phyloP scores from a whole-genome alignment of 2,329 filamentous ascomycete genomes.

The Fusarium sp. region DNA sequence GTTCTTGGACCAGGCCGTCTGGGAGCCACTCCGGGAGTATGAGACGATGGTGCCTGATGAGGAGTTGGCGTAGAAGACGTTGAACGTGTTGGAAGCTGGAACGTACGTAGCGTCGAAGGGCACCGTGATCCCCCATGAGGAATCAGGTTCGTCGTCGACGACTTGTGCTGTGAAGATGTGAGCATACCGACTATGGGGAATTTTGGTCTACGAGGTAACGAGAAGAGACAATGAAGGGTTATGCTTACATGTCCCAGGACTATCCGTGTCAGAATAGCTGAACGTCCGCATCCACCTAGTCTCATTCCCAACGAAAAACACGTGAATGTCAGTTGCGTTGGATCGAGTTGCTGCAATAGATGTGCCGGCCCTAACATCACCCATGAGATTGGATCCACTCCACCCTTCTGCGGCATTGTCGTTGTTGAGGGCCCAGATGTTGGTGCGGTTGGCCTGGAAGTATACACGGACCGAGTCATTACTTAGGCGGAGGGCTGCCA shows the following conservation, averaged over 20 bases:
- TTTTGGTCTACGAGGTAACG: background rate
- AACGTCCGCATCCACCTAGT: conserved; percentile 20
- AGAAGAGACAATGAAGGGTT: background rate
- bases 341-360: conserved; percentile 24
- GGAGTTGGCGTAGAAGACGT: conserved; percentile 37
- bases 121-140: conserved; percentile 26
- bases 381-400: conserved; percentile 14
- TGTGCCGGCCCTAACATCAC: conserved; percentile 18
- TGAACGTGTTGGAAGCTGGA: conserved; percentile 21
- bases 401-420: conserved; percentile 21
- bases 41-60: conserved; percentile 27
- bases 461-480: conserved; percentile 32
- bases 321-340: conserved; percentile 19
- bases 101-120: conserved; percentile 31
- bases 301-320: conserved; percentile 35
- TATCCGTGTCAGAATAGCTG: conserved; percentile 22
- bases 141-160: conserved; percentile 24
- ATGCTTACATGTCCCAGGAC: conserved; percentile 12
- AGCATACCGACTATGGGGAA: background rate
- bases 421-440: conserved; percentile 29
- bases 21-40: conserved; percentile 11
- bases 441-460: conserved; percentile 32
- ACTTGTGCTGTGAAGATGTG: conserved; percentile 6
- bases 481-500: conserved; percentile 30
- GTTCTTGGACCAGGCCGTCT: conserved; percentile 9